Conservation (phyloP, 2,329 filamentous ascomycete species). For the Talaromyces sp. region DNA sequence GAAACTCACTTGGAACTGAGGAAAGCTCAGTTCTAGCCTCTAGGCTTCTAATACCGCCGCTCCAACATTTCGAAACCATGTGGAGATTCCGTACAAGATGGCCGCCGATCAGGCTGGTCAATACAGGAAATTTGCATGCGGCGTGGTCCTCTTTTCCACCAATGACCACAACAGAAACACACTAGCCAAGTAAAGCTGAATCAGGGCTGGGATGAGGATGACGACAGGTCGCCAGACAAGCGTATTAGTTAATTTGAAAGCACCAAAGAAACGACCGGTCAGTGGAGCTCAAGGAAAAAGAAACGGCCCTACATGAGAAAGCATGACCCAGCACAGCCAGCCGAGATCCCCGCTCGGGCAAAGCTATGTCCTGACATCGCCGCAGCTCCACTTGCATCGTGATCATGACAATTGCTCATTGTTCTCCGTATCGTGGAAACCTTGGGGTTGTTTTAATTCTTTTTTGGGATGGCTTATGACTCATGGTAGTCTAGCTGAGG, state of each 20-base stretch:
- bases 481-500: not conserved
- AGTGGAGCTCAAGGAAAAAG: constrained; percentile 9
- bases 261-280: not conserved
- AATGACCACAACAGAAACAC: not conserved
- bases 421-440: not conserved
- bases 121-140: constrained; percentile 9
- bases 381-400: not conserved
- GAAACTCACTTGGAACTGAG: constrained; percentile 1
- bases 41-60: constrained; percentile 1
- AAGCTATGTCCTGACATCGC: constrained; percentile 5
- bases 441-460: not conserved
- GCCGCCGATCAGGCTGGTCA: constrained; percentile 6
- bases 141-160: not conserved
- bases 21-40: constrained; percentile 4
- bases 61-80: constrained; percentile 2
- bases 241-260: not conserved
- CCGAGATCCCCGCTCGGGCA: constrained; percentile 7
- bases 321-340: not conserved
- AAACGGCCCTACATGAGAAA: constrained; percentile 8
- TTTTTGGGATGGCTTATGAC: not conserved
- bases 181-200: not conserved
- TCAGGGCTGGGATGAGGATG: not conserved
- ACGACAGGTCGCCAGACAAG: constrained; percentile 1
- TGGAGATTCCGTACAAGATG: constrained; percentile 3
- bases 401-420: not conserved